These are phyloP conservation scores for Penicillium subrubescens DNA, from an alignment of 495 filamentous ascomycete genomes.

Conservation along the genomic window DNA sequence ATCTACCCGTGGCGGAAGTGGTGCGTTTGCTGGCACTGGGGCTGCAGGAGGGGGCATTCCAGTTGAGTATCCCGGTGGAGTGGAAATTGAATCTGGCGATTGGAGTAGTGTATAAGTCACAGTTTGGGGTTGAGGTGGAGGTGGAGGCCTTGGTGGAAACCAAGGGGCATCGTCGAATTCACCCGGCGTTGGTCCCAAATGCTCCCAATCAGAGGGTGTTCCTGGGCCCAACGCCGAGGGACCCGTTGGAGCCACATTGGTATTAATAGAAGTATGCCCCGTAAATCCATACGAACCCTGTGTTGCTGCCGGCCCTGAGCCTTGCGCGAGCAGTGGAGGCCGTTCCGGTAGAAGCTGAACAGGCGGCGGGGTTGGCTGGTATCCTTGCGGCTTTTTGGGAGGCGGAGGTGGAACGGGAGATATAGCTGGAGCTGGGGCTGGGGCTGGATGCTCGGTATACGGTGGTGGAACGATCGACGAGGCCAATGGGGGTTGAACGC, in stretches of 20 bases:
- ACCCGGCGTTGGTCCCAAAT: conserved; percentile 44
- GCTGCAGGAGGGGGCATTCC: conserved; percentile 9
- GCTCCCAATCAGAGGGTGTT: conserved; percentile 63
- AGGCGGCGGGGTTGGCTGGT: conserved; percentile 25
- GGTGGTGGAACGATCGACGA: conserved; percentile 23
- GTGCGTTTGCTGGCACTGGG: not conserved
- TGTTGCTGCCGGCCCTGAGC: conserved; percentile 20
- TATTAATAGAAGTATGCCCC: conserved; percentile 15
- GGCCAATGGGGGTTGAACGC: conserved; percentile 25
- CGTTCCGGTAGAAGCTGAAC: conserved; percentile 22
- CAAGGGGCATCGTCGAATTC: conserved; percentile 37
- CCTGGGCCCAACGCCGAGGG: conserved; percentile 54
- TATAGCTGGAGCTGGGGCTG: conserved; percentile 25
- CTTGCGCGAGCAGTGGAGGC: conserved; percentile 25
- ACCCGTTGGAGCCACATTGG: conserved; percentile 21
- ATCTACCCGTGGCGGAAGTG: conserved; percentile 12
- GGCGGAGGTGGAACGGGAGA: conserved; percentile 43
- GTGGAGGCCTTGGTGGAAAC: conserved; percentile 24
- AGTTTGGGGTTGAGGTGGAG: not conserved
- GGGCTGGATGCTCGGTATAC: conserved; percentile 24
- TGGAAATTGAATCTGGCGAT: conserved; percentile 13
- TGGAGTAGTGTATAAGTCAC: not conserved
- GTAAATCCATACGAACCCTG: conserved; percentile 21
- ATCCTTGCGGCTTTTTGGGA: conserved; percentile 41
- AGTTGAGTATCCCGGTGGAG: conserved; percentile 16